Evolutionary conservation across 1,284 basidiomycete species (phyloP), one percentile per base, ranked within the genome.

Genomic region (Rhodotorula sp.): DNA sequence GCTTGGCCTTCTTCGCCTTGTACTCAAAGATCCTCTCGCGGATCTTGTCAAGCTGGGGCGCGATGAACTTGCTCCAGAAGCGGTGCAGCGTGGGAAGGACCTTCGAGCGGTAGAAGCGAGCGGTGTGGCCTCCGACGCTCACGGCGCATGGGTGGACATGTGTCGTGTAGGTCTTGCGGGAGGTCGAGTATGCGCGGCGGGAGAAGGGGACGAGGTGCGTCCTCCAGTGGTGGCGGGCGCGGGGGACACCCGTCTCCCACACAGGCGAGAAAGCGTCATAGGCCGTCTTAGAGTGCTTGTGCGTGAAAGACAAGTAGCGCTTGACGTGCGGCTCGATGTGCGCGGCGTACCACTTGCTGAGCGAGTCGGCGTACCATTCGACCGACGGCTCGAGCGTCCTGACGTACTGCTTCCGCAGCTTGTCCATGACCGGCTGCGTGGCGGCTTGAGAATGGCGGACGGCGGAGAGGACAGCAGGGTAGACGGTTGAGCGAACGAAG

Each of bases 41-140:
- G 58, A 78, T 76, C 70, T 76, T 77, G 66, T 71, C 75, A 28
- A 77, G 51, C 62, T 78, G 77, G 9, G 77, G 77, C 20, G 69
- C 68, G 64, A 78, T 73, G 65, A 75, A 78, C 31, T 70, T 62
- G 50, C 67, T 71, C 62, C 75, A 76, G 67, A 78, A 76, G 6
- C 75, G 62, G 51, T 64, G 60, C 20, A 77, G 59, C 3, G 70
- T 55, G 0, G 77, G 75, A 37, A 69, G 53, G 54, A 78, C 52
- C 24, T 63, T 64, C 22, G 66, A 34, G 26, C 63, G 57, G 51
- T 70, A 71, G 37, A 77, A 56, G 0, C 30, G 34, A 22, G 46
- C 46, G 47, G 64, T 26, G 46, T 72, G 63, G 2, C 66, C 44
- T 2, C 62, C 62, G 13, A 59, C 51, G 15, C 56, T 59, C 16